Base-by-base conservation (phyloP, 2,329 filamentous ascomycete genomes). In the Venturia aucupariae region DNA sequence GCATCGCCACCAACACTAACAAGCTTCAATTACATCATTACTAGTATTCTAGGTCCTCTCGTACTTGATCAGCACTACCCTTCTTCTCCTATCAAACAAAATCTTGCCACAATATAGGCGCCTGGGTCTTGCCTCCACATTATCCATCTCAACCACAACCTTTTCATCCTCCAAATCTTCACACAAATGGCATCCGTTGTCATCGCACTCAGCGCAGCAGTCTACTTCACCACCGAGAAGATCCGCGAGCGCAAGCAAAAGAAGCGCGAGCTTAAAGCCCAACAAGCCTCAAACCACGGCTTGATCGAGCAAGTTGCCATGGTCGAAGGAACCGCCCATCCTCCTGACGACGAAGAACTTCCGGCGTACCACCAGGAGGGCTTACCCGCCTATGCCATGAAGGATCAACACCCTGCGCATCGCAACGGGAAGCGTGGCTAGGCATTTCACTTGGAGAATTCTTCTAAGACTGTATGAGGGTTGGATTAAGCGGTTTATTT, bases 241-340 rank as follows among this genome's bases (percentile, higher is more conserved):
- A 27, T 60, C 57, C 57, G 39, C 57, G 27, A 60, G 6, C 27
- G 30, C 2, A 60, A 27, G 57, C 35, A 60, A 7, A 60, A 60
- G 30, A 60, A 60, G 15, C 57, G 57, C 11, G 57, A 39, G n/a
- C 39, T 60, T n/a, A 60, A 60, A 60, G 30, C 30, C 24, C 57
- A 60, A n/a, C 19, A 60, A 60, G 3, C 17, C n/a, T 5, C 27
- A 54, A 22, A 54, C n/a, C 27, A 54, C 46, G 46, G 46, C 46
- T n/a, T 32, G 22, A 24, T 13, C 22, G 22, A 27, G 4, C 10
- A 15, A 6, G 10, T 51, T 11, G 6, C 22, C 4, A 27, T 22
- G 27, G 8, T 27, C 3, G 22, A 27, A 10, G 22, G 22, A 24
- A 15, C 46, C 17, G 22, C 8, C 22, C 46, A 22, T 27, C 22